These are phyloP conservation scores for Mesotaenium endlicherianum DNA, from an alignment of 139 green algal genomes.

Conservation along the genomic window DNA sequence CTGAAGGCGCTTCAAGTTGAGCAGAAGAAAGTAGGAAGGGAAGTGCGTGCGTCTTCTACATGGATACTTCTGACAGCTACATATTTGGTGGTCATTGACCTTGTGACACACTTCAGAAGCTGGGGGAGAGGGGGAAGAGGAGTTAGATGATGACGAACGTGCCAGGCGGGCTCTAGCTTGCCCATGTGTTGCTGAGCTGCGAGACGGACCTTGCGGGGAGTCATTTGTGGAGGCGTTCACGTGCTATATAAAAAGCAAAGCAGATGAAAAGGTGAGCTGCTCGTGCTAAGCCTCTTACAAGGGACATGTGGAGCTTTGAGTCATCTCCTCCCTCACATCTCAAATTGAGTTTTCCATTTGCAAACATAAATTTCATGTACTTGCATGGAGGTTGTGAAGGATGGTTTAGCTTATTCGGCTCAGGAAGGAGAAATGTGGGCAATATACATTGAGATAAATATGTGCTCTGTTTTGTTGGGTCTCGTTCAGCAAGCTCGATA, in stretches of 20 bases:
- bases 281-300: background rate
- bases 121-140: too few relatives aligned
- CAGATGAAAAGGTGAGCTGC: slow-evolving; percentile 11
- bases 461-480: background rate
- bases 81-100: too few relatives aligned
- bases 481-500: background rate
- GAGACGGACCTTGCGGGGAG: slow-evolving; percentile 54
- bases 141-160: too few relatives aligned
- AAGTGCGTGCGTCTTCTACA: too few relatives aligned
- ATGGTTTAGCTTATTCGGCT: background rate
- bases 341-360: background rate
- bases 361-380: background rate
- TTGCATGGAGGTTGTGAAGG: background rate
- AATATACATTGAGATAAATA: background rate
- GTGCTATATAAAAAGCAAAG: slow-evolving; percentile 48
- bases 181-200: slow-evolving; percentile 56
- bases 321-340: background rate
- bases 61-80: too few relatives aligned
- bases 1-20: too few relatives aligned
- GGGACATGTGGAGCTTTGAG: background rate
- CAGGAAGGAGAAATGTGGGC: background rate
- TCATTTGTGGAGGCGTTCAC: slow-evolving; percentile 54
- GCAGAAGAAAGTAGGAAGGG: too few relatives aligned
- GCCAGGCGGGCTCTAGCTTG: slow-evolving; percentile 55
- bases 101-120: too few relatives aligned